These are phyloP conservation scores for Bryoerythrophyllum caledonicum DNA, from an alignment of 225 moss, liverwort and hornwort genomes.

Conservation along the genomic window DNA sequence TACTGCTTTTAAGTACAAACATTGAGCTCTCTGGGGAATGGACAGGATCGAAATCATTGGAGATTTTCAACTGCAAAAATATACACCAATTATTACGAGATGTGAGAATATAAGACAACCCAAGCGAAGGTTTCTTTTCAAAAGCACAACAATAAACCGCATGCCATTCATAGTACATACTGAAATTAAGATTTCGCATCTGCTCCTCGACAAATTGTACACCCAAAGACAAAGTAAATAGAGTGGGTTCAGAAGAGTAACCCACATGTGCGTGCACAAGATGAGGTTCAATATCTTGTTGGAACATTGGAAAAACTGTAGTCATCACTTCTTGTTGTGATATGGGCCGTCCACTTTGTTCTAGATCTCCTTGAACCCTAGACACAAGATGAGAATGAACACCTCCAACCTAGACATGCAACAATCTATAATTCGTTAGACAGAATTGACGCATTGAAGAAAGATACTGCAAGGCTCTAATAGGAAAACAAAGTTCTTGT, in stretches of 20 bases:
- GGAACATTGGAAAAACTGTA: conserved; percentile 87
- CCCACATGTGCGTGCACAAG: conserved; percentile 83
- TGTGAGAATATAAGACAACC: background rate
- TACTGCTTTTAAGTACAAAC: conserved; percentile 89
- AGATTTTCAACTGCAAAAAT: conserved; percentile 73
- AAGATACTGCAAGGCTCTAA: conserved; percentile 10
- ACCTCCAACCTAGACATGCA: conserved; percentile 65
- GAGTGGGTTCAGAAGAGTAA: conserved; percentile 19
- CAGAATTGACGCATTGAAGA: conserved; percentile 6
- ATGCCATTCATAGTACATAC: conserved; percentile 11
- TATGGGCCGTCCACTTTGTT: conserved; percentile 59
- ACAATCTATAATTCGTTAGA: conserved; percentile 5
- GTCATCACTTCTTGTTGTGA: conserved; percentile 88
- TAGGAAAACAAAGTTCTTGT: conserved; percentile 10
- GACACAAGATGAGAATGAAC: conserved; percentile 86
- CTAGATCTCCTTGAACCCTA: conserved; percentile 78
- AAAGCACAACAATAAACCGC: background rate
- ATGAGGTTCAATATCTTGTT: conserved; percentile 84
- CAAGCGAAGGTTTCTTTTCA: background rate
- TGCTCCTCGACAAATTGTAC: conserved; percentile 4
- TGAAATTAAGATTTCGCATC: conserved; percentile 2
- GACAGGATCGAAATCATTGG: conserved; percentile 84
- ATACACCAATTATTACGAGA: conserved; percentile 6
- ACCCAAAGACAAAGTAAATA: background rate
- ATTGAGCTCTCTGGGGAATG: conserved; percentile 87